Conservation (phyloP, 257 asterid species). For the Primulina eburnea region DNA sequence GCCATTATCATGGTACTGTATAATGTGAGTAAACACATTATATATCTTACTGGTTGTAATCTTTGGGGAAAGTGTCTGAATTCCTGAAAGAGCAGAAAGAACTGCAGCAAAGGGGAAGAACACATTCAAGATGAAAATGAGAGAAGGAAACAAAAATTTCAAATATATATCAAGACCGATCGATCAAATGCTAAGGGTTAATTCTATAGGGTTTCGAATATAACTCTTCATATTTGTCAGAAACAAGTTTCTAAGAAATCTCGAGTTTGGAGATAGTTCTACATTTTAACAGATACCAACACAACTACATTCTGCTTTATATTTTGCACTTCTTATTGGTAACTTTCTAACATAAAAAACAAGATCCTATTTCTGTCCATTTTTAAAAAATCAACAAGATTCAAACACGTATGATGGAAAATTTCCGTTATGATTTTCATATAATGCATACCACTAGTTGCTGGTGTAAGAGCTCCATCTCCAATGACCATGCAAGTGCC, state of each 20-base stretch:
- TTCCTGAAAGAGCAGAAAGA: conserved; percentile 78
- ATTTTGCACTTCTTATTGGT: background rate
- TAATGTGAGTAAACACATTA: background rate
- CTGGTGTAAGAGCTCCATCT: conserved; percentile 50
- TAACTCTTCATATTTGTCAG: no score
- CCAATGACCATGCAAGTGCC: conserved; percentile 89
- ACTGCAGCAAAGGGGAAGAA: conserved; percentile 31
- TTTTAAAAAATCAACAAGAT: background rate
- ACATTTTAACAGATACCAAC: background rate
- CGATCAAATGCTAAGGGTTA: no score
- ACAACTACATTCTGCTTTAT: background rate
- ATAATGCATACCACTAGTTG: background rate
- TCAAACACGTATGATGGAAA: background rate
- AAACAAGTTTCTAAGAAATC: no score
- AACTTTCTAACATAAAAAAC: no score
- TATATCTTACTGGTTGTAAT: background rate
- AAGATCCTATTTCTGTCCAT: background rate
- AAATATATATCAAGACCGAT: no score
- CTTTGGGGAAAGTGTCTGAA: conserved; percentile 48
- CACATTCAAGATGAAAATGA: background rate
- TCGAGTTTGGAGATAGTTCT: background rate
- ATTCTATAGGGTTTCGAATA: no score
- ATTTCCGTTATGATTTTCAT: no score
- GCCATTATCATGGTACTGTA: background rate
- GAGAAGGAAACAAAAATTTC: background rate